phyloP scores from a whole-genome alignment of 805 yeast species.

The Cyberlindnera euphorbiiphila region DNA sequence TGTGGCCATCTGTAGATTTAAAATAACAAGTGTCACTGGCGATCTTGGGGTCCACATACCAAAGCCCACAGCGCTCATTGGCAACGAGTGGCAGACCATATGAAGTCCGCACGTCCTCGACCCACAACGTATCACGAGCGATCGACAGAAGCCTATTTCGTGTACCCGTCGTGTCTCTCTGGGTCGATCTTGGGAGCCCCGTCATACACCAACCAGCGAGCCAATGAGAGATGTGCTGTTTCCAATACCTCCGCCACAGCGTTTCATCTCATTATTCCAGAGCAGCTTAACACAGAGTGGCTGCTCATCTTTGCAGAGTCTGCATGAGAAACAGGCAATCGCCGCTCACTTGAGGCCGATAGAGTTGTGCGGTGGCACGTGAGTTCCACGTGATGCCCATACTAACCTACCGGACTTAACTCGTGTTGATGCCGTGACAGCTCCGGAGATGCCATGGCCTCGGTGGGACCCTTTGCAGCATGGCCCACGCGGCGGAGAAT shows the following conservation, averaged over 20 bases:
- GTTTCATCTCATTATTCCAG: too few species aligned
- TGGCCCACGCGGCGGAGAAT: too few species aligned
- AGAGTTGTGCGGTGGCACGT: background rate
- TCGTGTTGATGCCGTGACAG: too few species aligned
- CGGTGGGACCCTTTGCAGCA: too few species aligned
- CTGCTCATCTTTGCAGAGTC: too few species aligned
- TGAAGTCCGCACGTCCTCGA: conserved; percentile 36
- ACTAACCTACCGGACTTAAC: conserved; percentile 12
- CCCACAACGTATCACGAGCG: conserved; percentile 52
- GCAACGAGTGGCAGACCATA: conserved; percentile 49
- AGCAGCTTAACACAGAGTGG: too few species aligned
- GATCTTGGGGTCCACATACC: conserved; percentile 61
- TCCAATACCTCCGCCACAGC: background rate
- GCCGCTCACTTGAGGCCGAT: too few species aligned
- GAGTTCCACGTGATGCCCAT: conserved; percentile 1
- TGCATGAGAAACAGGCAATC: too few species aligned
- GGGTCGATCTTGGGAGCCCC: too few species aligned
- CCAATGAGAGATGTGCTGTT: background rate
- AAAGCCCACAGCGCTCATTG: conserved; percentile 82
- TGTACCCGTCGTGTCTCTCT: too few species aligned
- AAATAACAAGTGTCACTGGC: conserved; percentile 58
- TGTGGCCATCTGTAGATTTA: conserved; percentile 91
- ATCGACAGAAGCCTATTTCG: conserved; percentile 73
- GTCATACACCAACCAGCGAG: too few species aligned
- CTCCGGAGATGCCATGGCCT: too few species aligned